Percentiles rank a stretch among this genome's conserved stretches.
Evolutionary conservation across 176 grass and related monocot species (phyloP).

Genomic region (Eremochloa ophiuroides): DNA sequence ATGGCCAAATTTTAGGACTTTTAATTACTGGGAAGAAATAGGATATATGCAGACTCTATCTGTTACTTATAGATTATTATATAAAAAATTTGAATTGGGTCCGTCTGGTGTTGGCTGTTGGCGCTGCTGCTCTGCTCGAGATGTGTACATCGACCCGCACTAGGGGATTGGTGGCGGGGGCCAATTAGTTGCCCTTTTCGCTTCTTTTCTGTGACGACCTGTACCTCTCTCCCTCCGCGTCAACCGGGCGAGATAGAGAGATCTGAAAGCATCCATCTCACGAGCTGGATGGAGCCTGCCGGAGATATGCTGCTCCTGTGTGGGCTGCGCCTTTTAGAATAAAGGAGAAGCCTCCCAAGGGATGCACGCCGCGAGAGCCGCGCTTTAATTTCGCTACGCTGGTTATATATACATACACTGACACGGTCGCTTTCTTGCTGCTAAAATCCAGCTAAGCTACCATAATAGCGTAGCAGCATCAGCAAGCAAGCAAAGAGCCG

Average conservation of each 20-base stretch:
- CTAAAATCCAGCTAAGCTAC: background rate
- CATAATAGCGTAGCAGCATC: background rate
- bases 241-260: background rate
- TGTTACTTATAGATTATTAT: no score
- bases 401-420: background rate
- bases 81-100: background rate
- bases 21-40: background rate
- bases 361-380: background rate
- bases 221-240: constrained; percentile 22
- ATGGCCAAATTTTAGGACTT: background rate
- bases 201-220: constrained; percentile 36
- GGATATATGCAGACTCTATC: background rate
- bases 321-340: constrained; percentile 35
- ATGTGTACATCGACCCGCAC: constrained; percentile 9
- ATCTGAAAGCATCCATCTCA: constrained; percentile 2
- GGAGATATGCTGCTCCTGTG: background rate
- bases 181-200: constrained; percentile 6
- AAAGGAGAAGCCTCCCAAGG: constrained; percentile 32
- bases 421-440: background rate
- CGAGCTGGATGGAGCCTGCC: background rate
- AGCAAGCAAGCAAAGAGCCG: background rate
- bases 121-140: background rate
- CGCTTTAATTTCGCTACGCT: constrained; percentile 28
- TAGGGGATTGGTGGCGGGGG: constrained; percentile 12
- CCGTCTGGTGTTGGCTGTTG: constrained; percentile 9